A percentile compares a stretch with the other conserved stretches of the same genome.
These are phyloP conservation scores for Saccharomyces mikatae DNA, from an alignment of 805 yeast species.

Conservation along the genomic window DNA sequence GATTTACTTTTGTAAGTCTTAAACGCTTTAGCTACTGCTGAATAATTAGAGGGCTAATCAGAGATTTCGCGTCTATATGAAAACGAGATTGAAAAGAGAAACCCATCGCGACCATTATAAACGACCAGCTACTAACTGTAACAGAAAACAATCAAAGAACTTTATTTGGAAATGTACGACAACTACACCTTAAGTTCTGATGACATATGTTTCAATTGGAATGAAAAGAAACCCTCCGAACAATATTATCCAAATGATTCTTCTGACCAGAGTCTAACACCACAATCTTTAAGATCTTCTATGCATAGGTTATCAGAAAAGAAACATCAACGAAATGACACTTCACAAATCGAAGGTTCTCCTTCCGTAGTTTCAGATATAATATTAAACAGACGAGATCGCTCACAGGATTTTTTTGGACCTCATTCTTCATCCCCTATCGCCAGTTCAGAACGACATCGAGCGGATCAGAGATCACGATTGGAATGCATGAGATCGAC, in stretches of 20 bases:
- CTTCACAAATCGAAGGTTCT: background rate
- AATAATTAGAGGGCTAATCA: background rate
- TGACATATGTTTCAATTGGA: background rate
- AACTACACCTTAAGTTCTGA: background rate
- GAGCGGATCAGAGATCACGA: background rate
- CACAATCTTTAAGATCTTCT: background rate
- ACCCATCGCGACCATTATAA: background rate
- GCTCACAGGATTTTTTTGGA: background rate
- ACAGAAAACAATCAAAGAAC: background rate
- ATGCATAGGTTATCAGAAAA: background rate
- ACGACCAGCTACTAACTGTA: background rate
- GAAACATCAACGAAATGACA: background rate
- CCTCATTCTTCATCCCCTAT: background rate
- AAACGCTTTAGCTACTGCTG: background rate
- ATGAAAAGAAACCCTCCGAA: background rate
- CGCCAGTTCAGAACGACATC: background rate
- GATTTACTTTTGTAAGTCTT: background rate
- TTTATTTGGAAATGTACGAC: background rate
- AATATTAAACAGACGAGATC: background rate
- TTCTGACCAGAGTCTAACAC: background rate
- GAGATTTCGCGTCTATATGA: background rate
- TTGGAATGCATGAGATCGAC: background rate
- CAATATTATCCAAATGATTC: background rate
- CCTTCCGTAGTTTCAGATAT: background rate
- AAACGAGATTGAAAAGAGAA: background rate